phyloP scores from a whole-genome alignment of 1,139 yeast genomes.

The Geotrichum macrosporum region DNA sequence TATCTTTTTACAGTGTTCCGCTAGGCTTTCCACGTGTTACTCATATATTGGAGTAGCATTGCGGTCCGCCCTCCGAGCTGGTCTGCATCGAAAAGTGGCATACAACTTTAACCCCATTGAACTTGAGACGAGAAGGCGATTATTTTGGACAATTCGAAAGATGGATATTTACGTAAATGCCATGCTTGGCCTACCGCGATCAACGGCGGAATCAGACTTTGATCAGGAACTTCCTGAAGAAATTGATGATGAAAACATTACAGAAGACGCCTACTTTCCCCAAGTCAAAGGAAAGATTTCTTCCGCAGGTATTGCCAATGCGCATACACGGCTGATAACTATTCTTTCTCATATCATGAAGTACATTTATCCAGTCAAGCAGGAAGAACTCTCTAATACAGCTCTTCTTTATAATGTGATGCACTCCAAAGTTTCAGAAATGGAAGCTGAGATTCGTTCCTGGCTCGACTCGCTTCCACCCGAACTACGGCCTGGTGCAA shows the following conservation, averaged over 20 bases:
- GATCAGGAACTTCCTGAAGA: slow-evolving; percentile 87
- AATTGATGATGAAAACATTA: slow-evolving; percentile 81
- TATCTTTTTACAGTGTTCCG: slow-evolving; percentile 83
- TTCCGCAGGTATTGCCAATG: slow-evolving; percentile 78
- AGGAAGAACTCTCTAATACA: slow-evolving; percentile 26
- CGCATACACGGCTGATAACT: slow-evolving; percentile 69
- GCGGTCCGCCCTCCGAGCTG: slow-evolving; percentile 81
- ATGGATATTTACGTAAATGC: slow-evolving; percentile 91
- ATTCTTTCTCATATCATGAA: slow-evolving; percentile 55
- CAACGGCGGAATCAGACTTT: slow-evolving; percentile 65
- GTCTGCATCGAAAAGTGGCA: slow-evolving; percentile 72
- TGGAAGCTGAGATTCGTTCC: slow-evolving; percentile 65
- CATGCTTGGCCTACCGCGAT: slow-evolving; percentile 79
- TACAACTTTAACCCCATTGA: slow-evolving; percentile 75
- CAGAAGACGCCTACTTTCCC: slow-evolving; percentile 50
- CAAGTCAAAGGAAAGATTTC: slow-evolving; percentile 47
- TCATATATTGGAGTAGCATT: slow-evolving; percentile 90
- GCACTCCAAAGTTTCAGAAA: slow-evolving; percentile 61
- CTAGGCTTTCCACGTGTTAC: slow-evolving; percentile 83
- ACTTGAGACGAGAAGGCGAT: slow-evolving; percentile 75
- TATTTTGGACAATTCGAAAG: slow-evolving; percentile 85
- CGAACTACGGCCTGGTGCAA: slow-evolving; percentile 65
- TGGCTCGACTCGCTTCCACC: slow-evolving; percentile 75
- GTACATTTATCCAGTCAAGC: slow-evolving; percentile 54
- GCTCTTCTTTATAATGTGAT: slow-evolving; percentile 34